These are phyloP conservation scores for Sporothrix luriei DNA, from an alignment of 2,329 filamentous ascomycete genomes.

Conservation along the genomic window DNA sequence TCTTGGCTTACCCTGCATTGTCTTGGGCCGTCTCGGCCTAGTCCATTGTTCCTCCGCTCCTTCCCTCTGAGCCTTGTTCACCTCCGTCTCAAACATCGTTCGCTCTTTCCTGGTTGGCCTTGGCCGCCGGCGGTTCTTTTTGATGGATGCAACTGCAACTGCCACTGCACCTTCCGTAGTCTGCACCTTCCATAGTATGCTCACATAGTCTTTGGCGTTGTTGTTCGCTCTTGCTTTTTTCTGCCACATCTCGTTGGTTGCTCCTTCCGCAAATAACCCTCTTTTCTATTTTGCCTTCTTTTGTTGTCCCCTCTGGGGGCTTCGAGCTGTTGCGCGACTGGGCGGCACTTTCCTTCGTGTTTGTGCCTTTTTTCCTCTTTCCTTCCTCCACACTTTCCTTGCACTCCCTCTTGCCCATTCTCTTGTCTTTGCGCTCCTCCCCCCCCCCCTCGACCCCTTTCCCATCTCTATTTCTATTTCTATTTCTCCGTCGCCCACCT, in stretches of 20 bases:
- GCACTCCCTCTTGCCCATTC: constrained; percentile 10
- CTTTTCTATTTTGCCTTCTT: constrained; percentile 20
- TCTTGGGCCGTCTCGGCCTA: constrained; percentile 16
- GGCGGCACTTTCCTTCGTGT: constrained; percentile 18
- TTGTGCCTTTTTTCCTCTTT: constrained; percentile 11
- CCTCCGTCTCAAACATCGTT: not conserved
- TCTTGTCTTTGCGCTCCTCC: constrained; percentile 22
- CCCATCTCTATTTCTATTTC: constrained; percentile 26
- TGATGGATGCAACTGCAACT: not conserved
- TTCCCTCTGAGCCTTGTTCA: not conserved
- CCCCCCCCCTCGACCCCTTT: constrained; percentile 22
- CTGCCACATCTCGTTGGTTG: constrained; percentile 7
- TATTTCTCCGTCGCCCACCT: constrained; percentile 9
- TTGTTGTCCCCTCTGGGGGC: not conserved
- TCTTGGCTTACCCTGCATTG: constrained; percentile 11
- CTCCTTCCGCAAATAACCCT: not conserved
- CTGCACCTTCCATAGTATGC: no score
- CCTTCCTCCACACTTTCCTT: constrained; percentile 5
- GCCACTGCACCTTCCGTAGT: no score
- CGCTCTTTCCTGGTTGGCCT: constrained; percentile 5
- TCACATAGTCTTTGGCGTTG: not conserved
- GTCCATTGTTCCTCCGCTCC: constrained; percentile 2
- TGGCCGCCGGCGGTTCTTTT: not conserved
- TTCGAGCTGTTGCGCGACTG: constrained; percentile 4
- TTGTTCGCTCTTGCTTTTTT: not conserved